phyloP scores from a whole-genome alignment of 2,329 filamentous ascomycete genomes.

The Claviceps sp. region DNA sequence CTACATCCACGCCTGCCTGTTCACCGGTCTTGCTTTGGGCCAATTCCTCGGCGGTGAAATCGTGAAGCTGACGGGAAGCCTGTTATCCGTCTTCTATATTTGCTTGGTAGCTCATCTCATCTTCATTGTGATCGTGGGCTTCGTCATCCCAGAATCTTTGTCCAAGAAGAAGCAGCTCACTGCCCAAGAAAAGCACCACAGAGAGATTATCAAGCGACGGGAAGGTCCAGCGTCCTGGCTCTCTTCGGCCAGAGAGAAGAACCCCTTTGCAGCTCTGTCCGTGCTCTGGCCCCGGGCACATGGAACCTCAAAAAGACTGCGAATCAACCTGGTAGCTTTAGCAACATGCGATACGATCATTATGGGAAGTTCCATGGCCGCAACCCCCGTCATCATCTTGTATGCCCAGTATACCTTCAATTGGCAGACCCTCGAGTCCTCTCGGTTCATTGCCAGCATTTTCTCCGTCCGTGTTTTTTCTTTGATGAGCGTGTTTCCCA shows the following conservation, averaged over 20 bases:
- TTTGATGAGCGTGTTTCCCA: constrained; percentile 62
- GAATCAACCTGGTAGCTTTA: constrained; percentile 71
- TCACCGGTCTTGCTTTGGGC: constrained; percentile 76
- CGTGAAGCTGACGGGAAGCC: constrained; percentile 59
- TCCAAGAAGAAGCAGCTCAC: constrained; percentile 55
- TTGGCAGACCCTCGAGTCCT: constrained; percentile 73
- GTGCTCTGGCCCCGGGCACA: constrained; percentile 63
- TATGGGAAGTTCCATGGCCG: constrained; percentile 70
- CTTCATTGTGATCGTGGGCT: constrained; percentile 59
- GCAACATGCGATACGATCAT: constrained; percentile 70
- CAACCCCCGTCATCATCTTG: constrained; percentile 67
- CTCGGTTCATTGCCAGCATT: constrained; percentile 66
- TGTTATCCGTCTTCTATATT: constrained; percentile 76
- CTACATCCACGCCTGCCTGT: constrained; percentile 80
- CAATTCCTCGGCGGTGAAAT: constrained; percentile 71
- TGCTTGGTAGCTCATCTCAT: constrained; percentile 56
- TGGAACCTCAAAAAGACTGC: constrained; percentile 43
- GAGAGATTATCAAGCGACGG: constrained; percentile 27
- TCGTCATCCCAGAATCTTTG: constrained; percentile 74
- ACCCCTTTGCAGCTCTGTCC: constrained; percentile 63
- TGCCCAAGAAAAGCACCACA: constrained; percentile 54
- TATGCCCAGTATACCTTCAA: constrained; percentile 70
- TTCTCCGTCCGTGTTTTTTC: constrained; percentile 64
- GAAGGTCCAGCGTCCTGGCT: constrained; percentile 16
- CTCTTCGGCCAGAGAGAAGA: constrained; percentile 31